A percentile compares a stretch with the other conserved stretches of the same genome.
Conservation (phyloP, 2,329 filamentous ascomycete species). For the Zasmidium citrigriseum region DNA sequence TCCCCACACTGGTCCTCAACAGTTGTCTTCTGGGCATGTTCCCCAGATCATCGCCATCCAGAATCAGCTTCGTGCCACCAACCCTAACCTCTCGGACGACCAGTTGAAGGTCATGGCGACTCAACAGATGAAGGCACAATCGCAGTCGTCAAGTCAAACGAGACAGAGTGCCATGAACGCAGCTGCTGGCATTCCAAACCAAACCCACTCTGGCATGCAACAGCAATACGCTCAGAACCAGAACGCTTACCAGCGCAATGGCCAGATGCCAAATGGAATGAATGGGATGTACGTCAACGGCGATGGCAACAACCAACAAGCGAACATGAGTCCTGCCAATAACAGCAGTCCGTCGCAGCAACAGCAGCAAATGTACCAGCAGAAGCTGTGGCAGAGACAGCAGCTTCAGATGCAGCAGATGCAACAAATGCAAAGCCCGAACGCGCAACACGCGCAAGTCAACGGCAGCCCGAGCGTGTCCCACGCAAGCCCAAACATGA, state of each 20-base stretch:
- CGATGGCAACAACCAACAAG: conserved; percentile 14
- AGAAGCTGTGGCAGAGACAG: conserved; percentile 32
- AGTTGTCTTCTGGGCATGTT: conserved; percentile 55
- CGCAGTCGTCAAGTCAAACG: conserved; percentile 32
- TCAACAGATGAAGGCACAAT: conserved; percentile 48
- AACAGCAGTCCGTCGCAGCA: conserved; percentile 15
- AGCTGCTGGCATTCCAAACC: conserved; percentile 35
- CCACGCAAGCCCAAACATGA: conserved; percentile 33
- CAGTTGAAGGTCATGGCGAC: conserved; percentile 57
- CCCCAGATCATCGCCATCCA: conserved; percentile 57
- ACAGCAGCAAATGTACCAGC: conserved; percentile 29
- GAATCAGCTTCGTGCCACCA: conserved; percentile 52
- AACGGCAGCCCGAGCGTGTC: conserved; percentile 31
- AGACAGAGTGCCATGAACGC: conserved; percentile 41
- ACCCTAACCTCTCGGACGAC: conserved; percentile 55
- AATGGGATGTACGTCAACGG: conserved; percentile 14
- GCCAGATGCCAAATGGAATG: conserved; percentile 20
- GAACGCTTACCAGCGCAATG: conserved; percentile 27
- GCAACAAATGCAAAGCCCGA: conserved; percentile 29
- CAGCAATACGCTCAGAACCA: conserved; percentile 29
- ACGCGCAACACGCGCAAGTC: conserved; percentile 24
- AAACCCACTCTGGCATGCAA: conserved; percentile 13
- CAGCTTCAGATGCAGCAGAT: conserved; percentile 30
- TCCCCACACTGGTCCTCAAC: conserved; percentile 41
- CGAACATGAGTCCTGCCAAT: conserved; percentile 22